phyloP scores from a whole-genome alignment of 371 early-diverging fungal genomes.

The Saksenaea oblongispora region DNA sequence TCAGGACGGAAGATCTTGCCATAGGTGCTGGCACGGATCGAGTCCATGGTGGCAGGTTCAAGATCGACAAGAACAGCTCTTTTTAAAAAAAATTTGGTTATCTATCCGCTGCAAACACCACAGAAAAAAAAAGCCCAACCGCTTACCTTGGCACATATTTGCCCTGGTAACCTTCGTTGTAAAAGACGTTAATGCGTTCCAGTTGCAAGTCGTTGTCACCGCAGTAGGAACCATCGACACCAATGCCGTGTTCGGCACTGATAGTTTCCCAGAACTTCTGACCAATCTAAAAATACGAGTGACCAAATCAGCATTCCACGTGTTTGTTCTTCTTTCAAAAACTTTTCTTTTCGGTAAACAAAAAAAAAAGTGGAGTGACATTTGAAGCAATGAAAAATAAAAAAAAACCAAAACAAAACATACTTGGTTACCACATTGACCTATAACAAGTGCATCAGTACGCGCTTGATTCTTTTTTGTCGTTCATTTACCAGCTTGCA shows the following conservation, averaged over 20 bases:
- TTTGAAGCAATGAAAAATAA: not conserved
- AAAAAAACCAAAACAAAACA: slow-evolving; percentile 10
- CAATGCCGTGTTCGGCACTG: slow-evolving; percentile 88
- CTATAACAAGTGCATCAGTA: slow-evolving; percentile 10
- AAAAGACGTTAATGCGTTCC: slow-evolving; percentile 98
- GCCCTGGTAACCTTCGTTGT: slow-evolving; percentile 85
- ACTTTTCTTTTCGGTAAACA: not conserved
- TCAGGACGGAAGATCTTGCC: slow-evolving; percentile 83
- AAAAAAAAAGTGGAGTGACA: slow-evolving; percentile 1
- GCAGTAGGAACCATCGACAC: slow-evolving; percentile 65
- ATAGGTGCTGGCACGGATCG: slow-evolving; percentile 71
- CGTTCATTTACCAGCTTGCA: slow-evolving; percentile 79
- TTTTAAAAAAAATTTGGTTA: not conserved
- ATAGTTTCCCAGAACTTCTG: slow-evolving; percentile 94
- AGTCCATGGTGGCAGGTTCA: slow-evolving; percentile 98
- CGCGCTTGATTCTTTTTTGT: not conserved
- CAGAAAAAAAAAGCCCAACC: not conserved
- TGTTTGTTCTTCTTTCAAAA: not conserved
- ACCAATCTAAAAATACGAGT: slow-evolving; percentile 54
- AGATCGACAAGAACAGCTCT: slow-evolving; percentile 93
- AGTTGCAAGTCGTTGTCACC: slow-evolving; percentile 90
- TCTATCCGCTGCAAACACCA: not conserved
- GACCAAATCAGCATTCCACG: not conserved
- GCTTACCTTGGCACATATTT: slow-evolving; percentile 77
- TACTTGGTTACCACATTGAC: slow-evolving; percentile 90